phyloP scores from a whole-genome alignment of 345 rosid species.

The Eucalyptus cloeziana region DNA sequence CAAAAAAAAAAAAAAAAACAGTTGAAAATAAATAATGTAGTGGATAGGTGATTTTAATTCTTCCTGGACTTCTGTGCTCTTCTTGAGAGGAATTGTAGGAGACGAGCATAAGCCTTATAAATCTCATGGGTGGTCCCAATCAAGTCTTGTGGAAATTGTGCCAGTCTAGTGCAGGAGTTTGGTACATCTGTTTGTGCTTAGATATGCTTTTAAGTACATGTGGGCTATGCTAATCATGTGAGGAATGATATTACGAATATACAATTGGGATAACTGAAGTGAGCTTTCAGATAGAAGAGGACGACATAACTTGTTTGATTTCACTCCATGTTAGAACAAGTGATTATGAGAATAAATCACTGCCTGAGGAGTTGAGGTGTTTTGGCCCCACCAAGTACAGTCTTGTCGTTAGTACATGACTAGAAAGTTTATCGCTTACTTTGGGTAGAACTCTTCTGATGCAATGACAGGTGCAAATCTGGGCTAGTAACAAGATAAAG shows the following conservation, averaged over 20 bases:
- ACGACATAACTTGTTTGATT: neutral
- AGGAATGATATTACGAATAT: neutral
- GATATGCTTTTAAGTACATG: neutral
- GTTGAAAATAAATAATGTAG: neutral
- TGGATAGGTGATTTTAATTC: neutral
- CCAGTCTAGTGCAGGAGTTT: neutral
- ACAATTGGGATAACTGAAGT: neutral
- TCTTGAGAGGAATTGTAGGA: neutral
- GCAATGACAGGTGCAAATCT: slow-evolving; percentile 67
- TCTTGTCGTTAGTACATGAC: neutral
- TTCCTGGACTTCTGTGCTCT: neutral
- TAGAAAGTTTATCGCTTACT: neutral
- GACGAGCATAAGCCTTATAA: neutral
- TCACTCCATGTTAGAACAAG: neutral
- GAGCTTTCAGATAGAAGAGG: neutral
- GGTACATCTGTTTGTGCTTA: neutral
- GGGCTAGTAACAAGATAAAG: slow-evolving; percentile 82
- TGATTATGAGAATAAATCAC: neutral
- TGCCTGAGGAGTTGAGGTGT: neutral
- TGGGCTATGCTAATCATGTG: neutral
- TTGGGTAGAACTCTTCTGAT: neutral
- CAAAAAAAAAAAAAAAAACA: neutral
- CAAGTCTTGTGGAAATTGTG: neutral
- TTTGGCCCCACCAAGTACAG: neutral
- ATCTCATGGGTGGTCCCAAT: neutral